Conservation (phyloP, 345 rosid genomes). For the Syzygium aqueum region DNA sequence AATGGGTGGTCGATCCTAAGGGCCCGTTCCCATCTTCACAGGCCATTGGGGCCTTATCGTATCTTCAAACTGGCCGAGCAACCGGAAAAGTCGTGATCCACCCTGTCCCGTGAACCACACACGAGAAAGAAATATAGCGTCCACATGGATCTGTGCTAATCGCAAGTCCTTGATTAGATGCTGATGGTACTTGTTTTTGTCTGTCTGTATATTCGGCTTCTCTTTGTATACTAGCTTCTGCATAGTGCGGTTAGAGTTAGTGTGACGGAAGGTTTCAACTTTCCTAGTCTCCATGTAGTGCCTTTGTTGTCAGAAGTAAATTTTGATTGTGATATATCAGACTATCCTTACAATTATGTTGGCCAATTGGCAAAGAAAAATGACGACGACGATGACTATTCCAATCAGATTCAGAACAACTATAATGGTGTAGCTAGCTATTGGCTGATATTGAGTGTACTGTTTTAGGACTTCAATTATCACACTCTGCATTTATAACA, state of each 20-base stretch:
- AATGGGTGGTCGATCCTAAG: slow-evolving; percentile 69
- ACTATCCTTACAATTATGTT: not conserved
- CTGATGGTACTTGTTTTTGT: not conserved
- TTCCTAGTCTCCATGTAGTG: not conserved
- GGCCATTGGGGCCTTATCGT: slow-evolving; percentile 55
- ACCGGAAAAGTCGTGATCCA: slow-evolving; percentile 61
- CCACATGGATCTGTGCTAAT: not conserved
- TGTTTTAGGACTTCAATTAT: not conserved
- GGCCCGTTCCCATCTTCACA: slow-evolving; percentile 58
- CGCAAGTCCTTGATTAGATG: not conserved
- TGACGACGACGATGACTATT: not conserved
- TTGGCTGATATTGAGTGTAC: not conserved
- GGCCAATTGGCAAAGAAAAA: no score
- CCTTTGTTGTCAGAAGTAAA: not conserved
- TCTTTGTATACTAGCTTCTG: not conserved
- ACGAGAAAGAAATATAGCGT: not conserved
- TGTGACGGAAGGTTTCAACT: not conserved
- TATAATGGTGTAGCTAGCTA: not conserved
- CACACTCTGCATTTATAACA: not conserved
- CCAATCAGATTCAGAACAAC: not conserved
- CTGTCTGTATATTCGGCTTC: not conserved
- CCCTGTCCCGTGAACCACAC: slow-evolving; percentile 31
- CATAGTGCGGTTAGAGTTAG: not conserved
- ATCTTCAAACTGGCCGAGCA: slow-evolving; percentile 69
- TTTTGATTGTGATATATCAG: not conserved